Conservation (phyloP, 2,329 filamentous ascomycete genomes). For the Colletotrichum limetticola region DNA sequence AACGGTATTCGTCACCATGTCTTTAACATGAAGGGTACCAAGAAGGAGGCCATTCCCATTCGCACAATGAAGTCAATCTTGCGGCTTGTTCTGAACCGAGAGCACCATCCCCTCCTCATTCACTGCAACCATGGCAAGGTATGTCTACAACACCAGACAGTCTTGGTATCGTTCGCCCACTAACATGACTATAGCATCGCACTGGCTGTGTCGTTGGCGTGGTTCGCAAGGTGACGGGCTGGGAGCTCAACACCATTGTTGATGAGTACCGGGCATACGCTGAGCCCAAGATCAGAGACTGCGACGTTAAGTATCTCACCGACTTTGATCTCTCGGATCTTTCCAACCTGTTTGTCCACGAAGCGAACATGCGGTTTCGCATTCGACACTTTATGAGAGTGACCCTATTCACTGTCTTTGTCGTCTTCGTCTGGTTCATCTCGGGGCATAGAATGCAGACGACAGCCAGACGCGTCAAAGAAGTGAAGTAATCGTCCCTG, state of each 20-base stretch:
- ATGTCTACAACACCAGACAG: slow-evolving; percentile 34
- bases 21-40: slow-evolving; percentile 88
- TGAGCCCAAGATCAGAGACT: slow-evolving; percentile 68
- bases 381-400: slow-evolving; percentile 53
- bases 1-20: slow-evolving; percentile 78
- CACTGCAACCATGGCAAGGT: slow-evolving; percentile 95
- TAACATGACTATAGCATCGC: slow-evolving; percentile 69
- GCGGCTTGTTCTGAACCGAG: slow-evolving; percentile 74
- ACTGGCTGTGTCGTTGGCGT: slow-evolving; percentile 90
- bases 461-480: slow-evolving; percentile 32
- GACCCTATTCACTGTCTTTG: slow-evolving; percentile 53
- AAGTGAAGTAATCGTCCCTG: slow-evolving; percentile 9
- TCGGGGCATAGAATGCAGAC: slow-evolving; percentile 47
- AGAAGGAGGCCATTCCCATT: slow-evolving; percentile 77
- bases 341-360: slow-evolving; percentile 47
- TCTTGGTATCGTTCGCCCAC: background rate
- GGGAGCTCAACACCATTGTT: slow-evolving; percentile 70
- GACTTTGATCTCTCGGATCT: slow-evolving; percentile 57
- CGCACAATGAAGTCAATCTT: slow-evolving; percentile 78
- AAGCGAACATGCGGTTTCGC: slow-evolving; percentile 39
- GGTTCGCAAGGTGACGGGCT: slow-evolving; percentile 78
- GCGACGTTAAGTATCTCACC: slow-evolving; percentile 68
- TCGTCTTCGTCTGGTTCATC: slow-evolving; percentile 55
- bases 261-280: slow-evolving; percentile 80
- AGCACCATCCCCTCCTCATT: slow-evolving; percentile 83